These are phyloP conservation scores for Botrytis tulipae DNA, from an alignment of 2,329 filamentous ascomycete genomes.

Conservation along the genomic window DNA sequence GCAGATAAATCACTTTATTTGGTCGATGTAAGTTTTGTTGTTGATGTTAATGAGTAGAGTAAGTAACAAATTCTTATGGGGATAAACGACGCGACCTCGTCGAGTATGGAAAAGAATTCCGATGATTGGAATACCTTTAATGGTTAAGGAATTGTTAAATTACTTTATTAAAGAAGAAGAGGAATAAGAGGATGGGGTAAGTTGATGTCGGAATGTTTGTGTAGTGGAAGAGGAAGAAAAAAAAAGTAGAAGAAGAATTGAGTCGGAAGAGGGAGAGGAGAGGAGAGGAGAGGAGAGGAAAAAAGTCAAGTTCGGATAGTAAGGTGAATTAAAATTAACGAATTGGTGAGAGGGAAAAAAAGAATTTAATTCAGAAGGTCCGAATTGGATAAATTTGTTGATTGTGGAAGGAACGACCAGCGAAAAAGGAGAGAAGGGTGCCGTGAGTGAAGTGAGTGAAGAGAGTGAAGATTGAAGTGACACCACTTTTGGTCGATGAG, in stretches of 20 bases:
- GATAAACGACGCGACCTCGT: slow-evolving; percentile 12
- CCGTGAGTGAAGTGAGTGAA: background rate
- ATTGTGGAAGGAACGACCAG: slow-evolving; percentile 1
- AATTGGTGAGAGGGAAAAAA: background rate
- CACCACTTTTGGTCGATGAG: background rate
- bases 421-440: background rate
- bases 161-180: background rate
- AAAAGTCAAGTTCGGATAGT: background rate
- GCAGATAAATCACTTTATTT: background rate
- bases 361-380: background rate
- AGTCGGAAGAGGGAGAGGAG: background rate
- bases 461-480: background rate
- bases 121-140: background rate
- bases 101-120: slow-evolving; percentile 19
- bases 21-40: background rate
- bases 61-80: slow-evolving; percentile 14
- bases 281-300: background rate
- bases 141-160: background rate
- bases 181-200: slow-evolving; percentile 13
- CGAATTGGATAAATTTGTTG: background rate
- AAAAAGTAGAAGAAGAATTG: background rate
- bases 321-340: background rate
- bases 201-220: slow-evolving; percentile 17
- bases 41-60: slow-evolving; percentile 3
- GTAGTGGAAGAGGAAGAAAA: background rate